A percentile compares a stretch with the other conserved stretches of the same genome.
These are phyloP conservation scores for Nothophytophthora sp. DNA, from an alignment of 352 stramenopile species.

Conservation along the genomic window DNA sequence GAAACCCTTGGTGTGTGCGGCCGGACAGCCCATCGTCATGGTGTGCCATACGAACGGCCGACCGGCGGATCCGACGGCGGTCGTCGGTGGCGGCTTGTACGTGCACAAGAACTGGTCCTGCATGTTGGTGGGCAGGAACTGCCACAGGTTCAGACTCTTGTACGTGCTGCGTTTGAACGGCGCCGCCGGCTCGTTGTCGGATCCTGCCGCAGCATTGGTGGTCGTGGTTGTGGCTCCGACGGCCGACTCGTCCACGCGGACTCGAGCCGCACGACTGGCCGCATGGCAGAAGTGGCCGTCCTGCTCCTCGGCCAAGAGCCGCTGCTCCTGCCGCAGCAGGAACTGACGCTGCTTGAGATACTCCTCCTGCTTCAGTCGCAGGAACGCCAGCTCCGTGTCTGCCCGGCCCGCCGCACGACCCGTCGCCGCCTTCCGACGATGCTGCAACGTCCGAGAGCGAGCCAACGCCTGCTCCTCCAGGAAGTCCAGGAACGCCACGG, in stretches of 20 bases:
- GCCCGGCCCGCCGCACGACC: no score
- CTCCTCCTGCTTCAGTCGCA: constrained; percentile 70
- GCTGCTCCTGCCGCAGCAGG: constrained; percentile 74
- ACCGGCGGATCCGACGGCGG: not conserved
- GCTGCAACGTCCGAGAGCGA: constrained; percentile 53
- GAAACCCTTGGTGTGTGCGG: constrained; percentile 83
- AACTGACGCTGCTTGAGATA: constrained; percentile 80
- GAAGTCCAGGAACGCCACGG: constrained; percentile 75
- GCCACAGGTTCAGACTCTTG: constrained; percentile 79
- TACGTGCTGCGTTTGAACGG: constrained; percentile 87
- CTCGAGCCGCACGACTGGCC: constrained; percentile 22
- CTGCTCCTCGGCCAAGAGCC: constrained; percentile 51
- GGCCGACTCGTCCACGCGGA: constrained; percentile 11
- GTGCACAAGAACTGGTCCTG: constrained; percentile 80
- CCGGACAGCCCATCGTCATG: constrained; percentile 86
- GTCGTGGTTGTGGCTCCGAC: constrained; percentile 11
- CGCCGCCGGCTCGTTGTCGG: constrained; percentile 36
- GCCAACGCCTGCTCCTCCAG: constrained; percentile 67
- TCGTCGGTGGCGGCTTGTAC: constrained; percentile 35
- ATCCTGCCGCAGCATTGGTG: constrained; percentile 13
- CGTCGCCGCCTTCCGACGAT: constrained; percentile 37
- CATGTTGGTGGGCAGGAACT: constrained; percentile 86
- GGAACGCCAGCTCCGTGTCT: constrained; percentile 61
- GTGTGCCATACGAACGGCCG: constrained; percentile 76
- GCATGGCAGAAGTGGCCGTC: constrained; percentile 47